Conservation (phyloP, 176 grass and related monocot genomes). For the Urochloa ruziziensis region DNA sequence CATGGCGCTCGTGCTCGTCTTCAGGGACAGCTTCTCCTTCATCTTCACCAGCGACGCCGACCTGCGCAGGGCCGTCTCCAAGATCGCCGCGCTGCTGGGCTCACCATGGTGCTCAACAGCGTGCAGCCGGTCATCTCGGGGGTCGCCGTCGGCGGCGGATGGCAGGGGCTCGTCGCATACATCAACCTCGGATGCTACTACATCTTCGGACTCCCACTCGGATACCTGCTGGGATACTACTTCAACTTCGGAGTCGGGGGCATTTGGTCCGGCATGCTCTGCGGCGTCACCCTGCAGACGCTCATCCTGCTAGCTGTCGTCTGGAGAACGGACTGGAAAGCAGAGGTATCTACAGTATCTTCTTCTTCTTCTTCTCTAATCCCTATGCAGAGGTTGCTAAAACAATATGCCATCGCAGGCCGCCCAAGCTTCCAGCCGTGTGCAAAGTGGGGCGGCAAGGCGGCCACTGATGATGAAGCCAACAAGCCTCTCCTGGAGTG, state of each 20-base stretch:
- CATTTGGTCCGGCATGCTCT: constrained; percentile 64
- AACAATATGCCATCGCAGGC: constrained; percentile 1
- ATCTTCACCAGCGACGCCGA: constrained; percentile 38
- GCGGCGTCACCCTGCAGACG: constrained; percentile 39
- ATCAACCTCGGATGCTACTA: constrained; percentile 72
- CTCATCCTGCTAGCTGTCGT: constrained; percentile 40
- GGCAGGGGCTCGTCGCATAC: constrained; percentile 66
- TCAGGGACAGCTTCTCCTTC: constrained; percentile 25
- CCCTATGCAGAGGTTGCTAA: too few relatives aligned
- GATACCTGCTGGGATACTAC: constrained; percentile 43
- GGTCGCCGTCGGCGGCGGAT: constrained; percentile 60
- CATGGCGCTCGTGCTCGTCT: constrained; percentile 40
- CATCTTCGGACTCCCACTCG: constrained; percentile 42
- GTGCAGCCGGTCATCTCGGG: constrained; percentile 64
- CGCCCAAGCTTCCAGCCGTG: constrained; percentile 35
- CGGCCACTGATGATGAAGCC: neutral
- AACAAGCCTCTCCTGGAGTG: constrained; percentile 32
- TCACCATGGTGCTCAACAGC: constrained; percentile 78
- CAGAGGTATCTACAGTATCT: too few relatives aligned
- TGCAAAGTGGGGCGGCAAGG: constrained; percentile 37
- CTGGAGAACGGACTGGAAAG: constrained; percentile 55
- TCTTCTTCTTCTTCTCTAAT: too few relatives aligned
- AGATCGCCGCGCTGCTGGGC: constrained; percentile 39
- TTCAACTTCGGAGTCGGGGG: constrained; percentile 45
- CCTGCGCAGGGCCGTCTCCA: constrained; percentile 36